These are phyloP conservation scores for Tuber indicum DNA, from an alignment of 495 filamentous ascomycete genomes.

Conservation along the genomic window DNA sequence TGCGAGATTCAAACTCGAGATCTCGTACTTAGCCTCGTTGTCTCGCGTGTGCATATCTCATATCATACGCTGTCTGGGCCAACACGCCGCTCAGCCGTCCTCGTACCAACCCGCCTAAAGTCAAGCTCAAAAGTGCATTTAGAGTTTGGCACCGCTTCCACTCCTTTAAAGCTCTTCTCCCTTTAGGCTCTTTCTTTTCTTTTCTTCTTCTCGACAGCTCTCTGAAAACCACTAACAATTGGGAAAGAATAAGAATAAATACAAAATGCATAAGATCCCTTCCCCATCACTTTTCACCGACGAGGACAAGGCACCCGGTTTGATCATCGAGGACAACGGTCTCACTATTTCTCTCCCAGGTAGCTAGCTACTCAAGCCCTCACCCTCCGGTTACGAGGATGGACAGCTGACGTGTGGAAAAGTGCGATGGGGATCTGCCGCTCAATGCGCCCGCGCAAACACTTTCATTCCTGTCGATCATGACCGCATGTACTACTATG, in stretches of 20 bases:
- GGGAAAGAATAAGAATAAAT: background rate
- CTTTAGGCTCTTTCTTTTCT: background rate
- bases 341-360: background rate
- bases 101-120: background rate
- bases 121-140: background rate
- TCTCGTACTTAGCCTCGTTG: background rate
- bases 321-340: background rate
- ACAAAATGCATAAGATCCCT: background rate
- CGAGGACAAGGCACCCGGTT: background rate
- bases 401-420: background rate
- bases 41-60: background rate
- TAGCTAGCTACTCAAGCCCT: background rate
- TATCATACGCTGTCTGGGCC: background rate
- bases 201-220: background rate
- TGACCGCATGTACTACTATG: background rate
- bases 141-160: background rate
- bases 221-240: background rate
- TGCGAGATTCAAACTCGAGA: background rate
- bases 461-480: slow-evolving; percentile 1
- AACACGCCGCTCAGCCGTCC: background rate
- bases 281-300: background rate
- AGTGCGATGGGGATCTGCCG: background rate
- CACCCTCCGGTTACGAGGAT: background rate
- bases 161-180: background rate
- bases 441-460: slow-evolving; percentile 1